A percentile compares a stretch with the other conserved stretches of the same genome.
Conservation (phyloP, 257 asterid species). For the Solanum etuberosum region DNA sequence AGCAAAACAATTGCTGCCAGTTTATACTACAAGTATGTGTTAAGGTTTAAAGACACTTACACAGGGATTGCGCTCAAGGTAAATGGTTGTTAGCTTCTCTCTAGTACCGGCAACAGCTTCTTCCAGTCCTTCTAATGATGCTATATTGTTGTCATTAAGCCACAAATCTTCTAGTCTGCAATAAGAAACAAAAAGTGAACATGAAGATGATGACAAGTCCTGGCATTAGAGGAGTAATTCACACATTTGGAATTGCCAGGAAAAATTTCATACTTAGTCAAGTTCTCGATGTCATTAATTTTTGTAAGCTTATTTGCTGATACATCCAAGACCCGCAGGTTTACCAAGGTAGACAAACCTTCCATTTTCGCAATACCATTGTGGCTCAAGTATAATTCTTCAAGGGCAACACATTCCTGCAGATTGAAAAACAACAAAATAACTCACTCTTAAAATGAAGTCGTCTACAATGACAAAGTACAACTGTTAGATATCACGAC, state of each 20-base stretch:
- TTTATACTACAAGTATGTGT: not conserved
- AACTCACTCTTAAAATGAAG: not conserved
- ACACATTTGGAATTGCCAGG: not conserved
- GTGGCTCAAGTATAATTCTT: constrained; percentile 94
- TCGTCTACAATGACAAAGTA: not conserved
- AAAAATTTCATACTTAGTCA: constrained; percentile 36
- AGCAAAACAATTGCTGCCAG: not conserved
- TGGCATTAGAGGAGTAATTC: not conserved
- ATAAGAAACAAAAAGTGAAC: constrained; percentile 7
- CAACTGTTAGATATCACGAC: constrained; percentile 13
- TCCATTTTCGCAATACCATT: constrained; percentile 90
- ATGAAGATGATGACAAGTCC: not conserved
- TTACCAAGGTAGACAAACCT: constrained; percentile 69
- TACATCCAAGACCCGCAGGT: constrained; percentile 85
- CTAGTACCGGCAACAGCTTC: constrained; percentile 66
- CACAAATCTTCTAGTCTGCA: constrained; percentile 89
- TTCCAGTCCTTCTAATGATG: constrained; percentile 53
- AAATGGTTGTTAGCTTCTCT: constrained; percentile 70
- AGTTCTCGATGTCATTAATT: constrained; percentile 46
- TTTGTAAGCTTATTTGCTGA: constrained; percentile 82
- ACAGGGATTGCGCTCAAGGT: constrained; percentile 96
- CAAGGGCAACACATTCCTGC: constrained; percentile 82
- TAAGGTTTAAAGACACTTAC: constrained; percentile 29
- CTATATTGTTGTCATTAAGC: constrained; percentile 86
- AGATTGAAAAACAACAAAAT: constrained; percentile 1